A percentile compares a stretch with the other conserved stretches of the same genome.
phyloP scores from a whole-genome alignment of 148 eudicot genomes.

The Dysphania ambrosioides region DNA sequence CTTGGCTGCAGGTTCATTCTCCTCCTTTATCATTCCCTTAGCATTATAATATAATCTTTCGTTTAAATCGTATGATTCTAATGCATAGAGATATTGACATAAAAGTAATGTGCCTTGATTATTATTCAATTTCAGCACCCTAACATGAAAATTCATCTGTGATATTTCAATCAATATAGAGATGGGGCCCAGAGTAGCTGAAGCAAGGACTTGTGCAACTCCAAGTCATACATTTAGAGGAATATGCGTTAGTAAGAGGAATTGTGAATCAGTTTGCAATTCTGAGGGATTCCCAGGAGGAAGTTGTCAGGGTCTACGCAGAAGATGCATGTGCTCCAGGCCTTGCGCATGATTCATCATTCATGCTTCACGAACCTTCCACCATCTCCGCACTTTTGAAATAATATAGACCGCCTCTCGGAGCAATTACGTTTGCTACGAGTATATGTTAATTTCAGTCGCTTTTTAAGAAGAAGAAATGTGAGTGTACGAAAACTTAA shows the following conservation, averaged over 20 bases:
- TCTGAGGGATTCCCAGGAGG: constrained; percentile 45
- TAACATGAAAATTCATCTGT: too few relatives aligned
- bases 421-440: too few relatives aligned
- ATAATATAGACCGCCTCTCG: too few relatives aligned
- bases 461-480: too few relatives aligned
- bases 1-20: constrained; percentile 20
- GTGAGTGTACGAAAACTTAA: too few relatives aligned
- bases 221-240: constrained; percentile 45
- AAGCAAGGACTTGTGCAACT: constrained; percentile 38
- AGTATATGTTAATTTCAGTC: too few relatives aligned
- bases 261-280: constrained; percentile 41
- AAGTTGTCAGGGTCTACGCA: constrained; percentile 41
- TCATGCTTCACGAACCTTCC: neutral
- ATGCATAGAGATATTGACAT: too few relatives aligned
- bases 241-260: constrained; percentile 28
- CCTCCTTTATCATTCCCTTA: neutral
- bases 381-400: neutral
- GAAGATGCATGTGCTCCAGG: constrained; percentile 44
- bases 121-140: too few relatives aligned
- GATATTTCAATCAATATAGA: too few relatives aligned
- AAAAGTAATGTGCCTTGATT: too few relatives aligned
- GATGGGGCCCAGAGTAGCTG: constrained; percentile 29
- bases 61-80: too few relatives aligned
- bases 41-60: too few relatives aligned
- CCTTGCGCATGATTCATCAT: constrained; percentile 14